A percentile compares a stretch with the other conserved stretches of the same genome.
These are phyloP conservation scores for Oenanthe javanica DNA, from an alignment of 140 eudicot species.

Conservation along the genomic window DNA sequence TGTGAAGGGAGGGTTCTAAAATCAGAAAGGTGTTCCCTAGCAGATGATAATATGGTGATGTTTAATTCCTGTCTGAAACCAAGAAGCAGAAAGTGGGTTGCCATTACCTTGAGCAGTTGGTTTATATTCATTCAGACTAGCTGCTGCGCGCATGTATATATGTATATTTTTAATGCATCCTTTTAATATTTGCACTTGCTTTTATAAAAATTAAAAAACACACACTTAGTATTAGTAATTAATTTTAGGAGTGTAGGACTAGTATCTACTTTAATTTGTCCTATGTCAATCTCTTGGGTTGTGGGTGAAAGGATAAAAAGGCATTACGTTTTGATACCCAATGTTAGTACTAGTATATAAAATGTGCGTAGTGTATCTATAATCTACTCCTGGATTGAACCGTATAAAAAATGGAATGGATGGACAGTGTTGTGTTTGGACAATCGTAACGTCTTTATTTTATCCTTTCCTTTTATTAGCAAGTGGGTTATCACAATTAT, in stretches of 20 bases:
- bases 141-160: neutral
- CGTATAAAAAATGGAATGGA: neutral
- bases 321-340: neutral
- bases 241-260: neutral
- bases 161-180: neutral
- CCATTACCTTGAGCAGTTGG: constrained; percentile 5
- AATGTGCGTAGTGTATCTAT: no score
- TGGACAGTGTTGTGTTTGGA: constrained; percentile 7
- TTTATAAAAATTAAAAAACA: neutral
- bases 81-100: constrained; percentile 27
- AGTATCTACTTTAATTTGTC: neutral
- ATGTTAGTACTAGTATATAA: neutral
- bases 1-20: constrained; percentile 4
- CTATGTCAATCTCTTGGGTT: neutral
- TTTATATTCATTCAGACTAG: neutral
- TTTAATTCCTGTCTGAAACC: constrained; percentile 25
- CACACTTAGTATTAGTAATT: neutral
- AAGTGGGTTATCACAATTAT: constrained; percentile 5
- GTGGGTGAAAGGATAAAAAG: constrained; percentile 3
- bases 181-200: neutral
- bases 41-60: neutral
- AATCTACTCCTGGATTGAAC: no score
- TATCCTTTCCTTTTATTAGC: neutral
- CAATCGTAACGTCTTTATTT: constrained; percentile 6
- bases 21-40: constrained; percentile 10